Evolutionary conservation across 257 asterid genomes (phyloP).

Genomic region (Solanum rostratum): DNA sequence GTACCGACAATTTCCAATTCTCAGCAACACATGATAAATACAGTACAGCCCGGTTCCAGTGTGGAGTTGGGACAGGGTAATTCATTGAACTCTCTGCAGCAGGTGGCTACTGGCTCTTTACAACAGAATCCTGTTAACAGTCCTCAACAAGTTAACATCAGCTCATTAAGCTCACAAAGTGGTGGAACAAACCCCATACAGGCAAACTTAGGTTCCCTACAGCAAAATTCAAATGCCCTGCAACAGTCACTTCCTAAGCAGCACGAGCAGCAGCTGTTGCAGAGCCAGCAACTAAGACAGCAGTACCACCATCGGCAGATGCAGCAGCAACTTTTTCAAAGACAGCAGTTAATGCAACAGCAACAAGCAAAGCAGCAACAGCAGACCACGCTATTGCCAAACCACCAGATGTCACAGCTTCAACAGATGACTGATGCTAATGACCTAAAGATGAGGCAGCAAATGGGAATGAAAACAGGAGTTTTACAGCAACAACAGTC

Average conservation of each 20-base stretch:
- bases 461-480: slow-evolving; percentile 63
- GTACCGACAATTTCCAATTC: slow-evolving; percentile 42
- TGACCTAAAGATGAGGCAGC: slow-evolving; percentile 78
- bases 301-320: slow-evolving; percentile 31
- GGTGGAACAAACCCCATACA: slow-evolving; percentile 49
- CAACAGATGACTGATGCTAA: slow-evolving; percentile 63
- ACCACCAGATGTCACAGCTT: slow-evolving; percentile 55
- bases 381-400: slow-evolving; percentile 34
- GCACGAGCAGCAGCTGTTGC: slow-evolving; percentile 7
- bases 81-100: slow-evolving; percentile 65
- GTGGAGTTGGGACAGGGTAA: slow-evolving; percentile 67
- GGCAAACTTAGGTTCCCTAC: slow-evolving; percentile 56
- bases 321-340: slow-evolving; percentile 46
- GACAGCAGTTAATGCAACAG: slow-evolving; percentile 66
- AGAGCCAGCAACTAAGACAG: slow-evolving; percentile 8
- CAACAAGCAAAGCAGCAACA: slow-evolving; percentile 55
- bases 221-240: slow-evolving; percentile 6
- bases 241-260: slow-evolving; percentile 15
- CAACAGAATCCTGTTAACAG: slow-evolving; percentile 74
- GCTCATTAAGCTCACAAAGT: slow-evolving; percentile 52
- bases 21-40: slow-evolving; percentile 57
- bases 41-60: slow-evolving; percentile 49
- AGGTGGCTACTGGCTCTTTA: slow-evolving; percentile 55
- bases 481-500: slow-evolving; percentile 54
- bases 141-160: slow-evolving; percentile 58